Evolutionary conservation across 2,329 filamentous ascomycete species (phyloP).

Genomic region (Clonostachys sp.): DNA sequence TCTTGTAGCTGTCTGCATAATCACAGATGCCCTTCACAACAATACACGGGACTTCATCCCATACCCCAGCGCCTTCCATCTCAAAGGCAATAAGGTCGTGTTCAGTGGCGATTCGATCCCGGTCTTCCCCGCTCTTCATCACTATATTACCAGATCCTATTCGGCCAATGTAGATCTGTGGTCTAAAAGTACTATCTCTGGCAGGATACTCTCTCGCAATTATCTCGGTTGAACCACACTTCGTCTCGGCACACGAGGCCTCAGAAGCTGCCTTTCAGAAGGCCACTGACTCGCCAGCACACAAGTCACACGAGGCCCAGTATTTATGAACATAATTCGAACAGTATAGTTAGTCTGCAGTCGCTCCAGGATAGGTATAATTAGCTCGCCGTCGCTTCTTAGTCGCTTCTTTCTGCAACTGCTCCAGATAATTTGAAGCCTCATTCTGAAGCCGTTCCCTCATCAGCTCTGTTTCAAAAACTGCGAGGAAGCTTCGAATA

Average conservation of each 20-base stretch:
- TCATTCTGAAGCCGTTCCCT: background rate
- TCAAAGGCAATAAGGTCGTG: too few relatives aligned
- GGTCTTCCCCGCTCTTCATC: too few relatives aligned
- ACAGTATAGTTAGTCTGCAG: constrained; percentile 16
- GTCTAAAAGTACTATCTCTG: constrained; percentile 7
- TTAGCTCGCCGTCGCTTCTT: constrained; percentile 4
- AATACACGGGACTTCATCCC: too few relatives aligned
- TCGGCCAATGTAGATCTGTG: constrained; percentile 22
- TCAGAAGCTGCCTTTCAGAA: constrained; percentile 14
- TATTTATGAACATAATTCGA: constrained; percentile 20
- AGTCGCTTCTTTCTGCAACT: background rate
- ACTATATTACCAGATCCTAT: too few relatives aligned
- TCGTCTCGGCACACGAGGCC: constrained; percentile 15
- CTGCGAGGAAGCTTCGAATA: background rate
- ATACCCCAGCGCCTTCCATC: too few relatives aligned
- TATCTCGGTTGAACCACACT: constrained; percentile 12
- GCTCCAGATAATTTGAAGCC: background rate
- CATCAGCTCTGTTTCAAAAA: background rate
- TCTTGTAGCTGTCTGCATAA: too few relatives aligned
- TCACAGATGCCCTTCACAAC: too few relatives aligned
- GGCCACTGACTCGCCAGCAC: background rate
- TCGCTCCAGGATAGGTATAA: constrained; percentile 14
- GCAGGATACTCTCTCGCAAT: too few relatives aligned
- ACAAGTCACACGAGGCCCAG: constrained; percentile 2
- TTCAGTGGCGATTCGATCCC: too few relatives aligned